Base-by-base conservation (phyloP, 495 filamentous ascomycete species). In the Beverwykella pulmonaria region DNA sequence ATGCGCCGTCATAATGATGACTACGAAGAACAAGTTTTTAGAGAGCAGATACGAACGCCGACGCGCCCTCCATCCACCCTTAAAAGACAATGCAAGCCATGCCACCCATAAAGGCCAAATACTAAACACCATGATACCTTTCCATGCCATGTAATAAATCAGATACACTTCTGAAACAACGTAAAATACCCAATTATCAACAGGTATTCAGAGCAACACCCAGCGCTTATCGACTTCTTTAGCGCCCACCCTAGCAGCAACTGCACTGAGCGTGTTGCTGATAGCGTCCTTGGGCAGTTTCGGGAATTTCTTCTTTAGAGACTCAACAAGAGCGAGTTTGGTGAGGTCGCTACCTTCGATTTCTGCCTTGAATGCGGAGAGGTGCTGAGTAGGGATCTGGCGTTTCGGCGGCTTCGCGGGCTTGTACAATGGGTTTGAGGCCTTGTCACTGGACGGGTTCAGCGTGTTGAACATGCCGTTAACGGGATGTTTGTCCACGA, bases 311-410 rank as follows among this genome's bases (percentile, higher is more conserved):
- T 91, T 90, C 63, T 83, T 80, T 67, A 97, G 72, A 20, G 87
- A 78, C 75, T 95, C 92, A 17, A 92, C 78, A 63, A 96, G 73
- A 0, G 90, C 92, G 0, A 84, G 75, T 76, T 96, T 97, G 1
- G 83, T 90, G 56, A 91, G 79, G 63, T 89, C 83, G 75, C 88
- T 90, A 1, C 88, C 89, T 54, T 87, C 75, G 15, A 95, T 81
- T 0, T 81, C 86, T 52, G 79, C 75, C 74, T 88, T 91, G 76
- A 97, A 96, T n/a, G 87, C 88, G 0, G 78, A 79, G 34, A 94
- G 74, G 39, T 88, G 79, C 17, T 91, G 88, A 1, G 77, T 74
- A 3, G 86, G 83, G n/a, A 89, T 71, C 22, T 83, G 44, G 17
- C 83, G 82, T 63, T 82, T 84, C 0, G 73, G 48, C 46, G 61